These are phyloP conservation scores for Penicillium dipodomyicola DNA, from an alignment of 495 filamentous ascomycete species.

Conservation along the genomic window DNA sequence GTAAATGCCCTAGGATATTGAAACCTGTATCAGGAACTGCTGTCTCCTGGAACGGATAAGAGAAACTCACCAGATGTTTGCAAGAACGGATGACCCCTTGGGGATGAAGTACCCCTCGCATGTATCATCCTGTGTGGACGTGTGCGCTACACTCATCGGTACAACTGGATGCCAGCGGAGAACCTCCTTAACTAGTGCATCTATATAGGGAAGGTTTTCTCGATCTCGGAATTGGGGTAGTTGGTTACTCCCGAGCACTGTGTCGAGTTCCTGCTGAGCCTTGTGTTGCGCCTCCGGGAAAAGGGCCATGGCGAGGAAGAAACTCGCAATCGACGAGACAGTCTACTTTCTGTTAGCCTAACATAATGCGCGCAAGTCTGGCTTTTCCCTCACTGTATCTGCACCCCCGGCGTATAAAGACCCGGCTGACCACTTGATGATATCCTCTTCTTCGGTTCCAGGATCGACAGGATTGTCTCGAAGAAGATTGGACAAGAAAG, in stretches of 20 bases:
- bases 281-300: slow-evolving; percentile 48
- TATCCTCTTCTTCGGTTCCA: slow-evolving; percentile 28
- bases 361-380: background rate
- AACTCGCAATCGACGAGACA: slow-evolving; percentile 32
- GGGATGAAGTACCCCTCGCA: slow-evolving; percentile 53
- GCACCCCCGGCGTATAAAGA: slow-evolving; percentile 57
- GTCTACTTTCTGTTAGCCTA: slow-evolving; percentile 18
- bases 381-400: slow-evolving; percentile 41
- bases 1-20: slow-evolving; percentile 29
- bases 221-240: slow-evolving; percentile 28
- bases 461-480: slow-evolving; percentile 20
- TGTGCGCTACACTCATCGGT: slow-evolving; percentile 52
- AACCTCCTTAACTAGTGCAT: slow-evolving; percentile 41
- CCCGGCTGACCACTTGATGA: slow-evolving; percentile 49
- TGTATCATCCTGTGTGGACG: slow-evolving; percentile 51
- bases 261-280: slow-evolving; percentile 58
- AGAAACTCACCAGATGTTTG: slow-evolving; percentile 41
- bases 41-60: background rate
- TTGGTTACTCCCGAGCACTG: slow-evolving; percentile 38
- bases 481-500: slow-evolving; percentile 39
- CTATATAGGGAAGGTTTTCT: slow-evolving; percentile 38
- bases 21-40: background rate
- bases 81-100: slow-evolving; percentile 43
- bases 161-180: slow-evolving; percentile 44
- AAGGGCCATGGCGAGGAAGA: slow-evolving; percentile 46